Evolutionary conservation across 768 basidiomycete species (phyloP).

Genomic region (Tephrocybe sp.): DNA sequence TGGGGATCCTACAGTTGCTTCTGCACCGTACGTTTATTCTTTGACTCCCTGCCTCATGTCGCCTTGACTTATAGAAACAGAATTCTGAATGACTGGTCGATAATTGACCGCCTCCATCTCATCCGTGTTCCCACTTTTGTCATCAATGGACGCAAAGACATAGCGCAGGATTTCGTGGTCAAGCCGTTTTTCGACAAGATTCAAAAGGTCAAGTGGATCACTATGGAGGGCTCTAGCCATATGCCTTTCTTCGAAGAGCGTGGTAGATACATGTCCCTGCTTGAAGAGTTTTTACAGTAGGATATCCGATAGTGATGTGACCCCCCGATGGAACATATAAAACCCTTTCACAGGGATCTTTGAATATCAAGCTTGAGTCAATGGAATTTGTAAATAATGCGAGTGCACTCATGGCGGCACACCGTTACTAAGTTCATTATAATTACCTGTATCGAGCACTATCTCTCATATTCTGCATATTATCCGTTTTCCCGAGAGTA

Average conservation of each 20-base stretch:
- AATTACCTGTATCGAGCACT: no score
- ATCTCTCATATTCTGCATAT: no score
- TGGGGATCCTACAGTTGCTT: conserved; percentile 25
- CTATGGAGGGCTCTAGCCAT: conserved; percentile 43
- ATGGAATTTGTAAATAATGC: no score
- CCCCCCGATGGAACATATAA: no score
- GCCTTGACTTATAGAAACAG: neutral
- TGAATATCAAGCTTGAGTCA: no score
- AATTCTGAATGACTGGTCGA: conserved; percentile 39
- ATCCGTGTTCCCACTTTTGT: conserved; percentile 38
- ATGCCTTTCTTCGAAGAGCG: conserved; percentile 42
- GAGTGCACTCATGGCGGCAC: no score
- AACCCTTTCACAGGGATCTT: no score
- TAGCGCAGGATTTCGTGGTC: conserved; percentile 36
- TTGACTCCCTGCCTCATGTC: neutral
- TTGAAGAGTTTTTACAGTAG: conserved; percentile 29
- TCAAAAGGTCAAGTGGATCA: conserved; percentile 41
- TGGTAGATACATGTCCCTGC: conserved; percentile 35
- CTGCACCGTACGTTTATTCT: conserved; percentile 19
- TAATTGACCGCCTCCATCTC: conserved; percentile 39
- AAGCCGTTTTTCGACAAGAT: conserved; percentile 37
- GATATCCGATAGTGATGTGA: neutral
- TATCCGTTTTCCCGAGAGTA: no score
- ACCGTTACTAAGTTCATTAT: no score
- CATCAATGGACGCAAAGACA: conserved; percentile 41